Percentiles rank a stretch among this genome's conserved stretches.
These are phyloP conservation scores for Besnoitia besnoiti DNA, from an alignment of 169 alveolate genomes.

Conservation along the genomic window DNA sequence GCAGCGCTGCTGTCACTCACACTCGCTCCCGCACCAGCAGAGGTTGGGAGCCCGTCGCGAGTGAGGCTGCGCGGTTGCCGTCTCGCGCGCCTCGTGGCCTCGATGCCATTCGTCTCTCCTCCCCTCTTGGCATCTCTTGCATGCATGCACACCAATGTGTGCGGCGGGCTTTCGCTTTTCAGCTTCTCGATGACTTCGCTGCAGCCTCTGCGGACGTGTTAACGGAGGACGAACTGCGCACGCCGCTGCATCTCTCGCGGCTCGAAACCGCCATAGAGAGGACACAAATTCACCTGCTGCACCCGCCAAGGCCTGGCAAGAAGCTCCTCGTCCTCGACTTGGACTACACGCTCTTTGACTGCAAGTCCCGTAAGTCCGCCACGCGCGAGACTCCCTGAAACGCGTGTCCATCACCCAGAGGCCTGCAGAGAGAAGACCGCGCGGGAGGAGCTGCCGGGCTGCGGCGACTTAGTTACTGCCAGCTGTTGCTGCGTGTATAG, in stretches of 20 bases:
- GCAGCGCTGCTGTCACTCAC: no score
- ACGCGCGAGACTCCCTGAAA: background rate
- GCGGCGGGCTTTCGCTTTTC: background rate
- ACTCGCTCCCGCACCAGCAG: no score
- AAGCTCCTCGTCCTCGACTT: constrained; percentile 54
- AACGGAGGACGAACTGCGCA: constrained; percentile 13
- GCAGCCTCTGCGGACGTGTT: background rate
- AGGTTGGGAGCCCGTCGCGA: no score
- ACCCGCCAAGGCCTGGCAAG: constrained; percentile 4
- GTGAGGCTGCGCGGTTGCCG: no score
- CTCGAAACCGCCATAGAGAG: background rate
- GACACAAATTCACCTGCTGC: constrained; percentile 16
- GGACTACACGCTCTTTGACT: constrained; percentile 45
- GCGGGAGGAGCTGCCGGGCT: no score
- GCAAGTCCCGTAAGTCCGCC: background rate
- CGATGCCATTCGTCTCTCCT: background rate
- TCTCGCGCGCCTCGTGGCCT: no score
- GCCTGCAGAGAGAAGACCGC: no score
- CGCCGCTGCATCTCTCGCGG: constrained; percentile 19
- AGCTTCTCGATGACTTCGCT: background rate
- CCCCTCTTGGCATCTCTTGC: background rate
- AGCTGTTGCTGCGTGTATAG: background rate
- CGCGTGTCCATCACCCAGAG: constrained; percentile 33
- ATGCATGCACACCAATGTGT: background rate
- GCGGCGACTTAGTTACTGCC: no score